Conservation (phyloP, 768 basidiomycete genomes). For the Pulveroboletus sp. region DNA sequence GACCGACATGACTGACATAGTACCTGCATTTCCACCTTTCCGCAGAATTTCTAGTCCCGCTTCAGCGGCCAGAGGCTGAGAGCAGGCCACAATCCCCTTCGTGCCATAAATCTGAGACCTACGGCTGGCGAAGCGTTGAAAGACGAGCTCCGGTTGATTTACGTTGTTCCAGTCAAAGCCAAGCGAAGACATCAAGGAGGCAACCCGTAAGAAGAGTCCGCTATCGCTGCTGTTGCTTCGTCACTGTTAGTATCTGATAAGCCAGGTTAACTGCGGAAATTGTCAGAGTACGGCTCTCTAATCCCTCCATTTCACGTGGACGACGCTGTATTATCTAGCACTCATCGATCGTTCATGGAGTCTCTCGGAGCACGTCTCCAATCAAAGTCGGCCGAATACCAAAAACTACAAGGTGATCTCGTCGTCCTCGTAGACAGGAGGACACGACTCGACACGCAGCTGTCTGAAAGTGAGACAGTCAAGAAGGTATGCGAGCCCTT, state of each 20-base stretch:
- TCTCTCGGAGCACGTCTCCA: constrained; percentile 62
- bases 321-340: constrained; percentile 7
- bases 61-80: constrained; percentile 87
- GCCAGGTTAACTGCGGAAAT: too few species aligned
- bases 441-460: constrained; percentile 85
- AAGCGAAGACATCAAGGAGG: constrained; percentile 23
- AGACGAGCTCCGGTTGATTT: constrained; percentile 57
- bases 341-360: constrained; percentile 32
- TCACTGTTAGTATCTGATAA: too few species aligned
- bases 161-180: constrained; percentile 57
- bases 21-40: constrained; percentile 94
- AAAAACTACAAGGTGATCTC: constrained; percentile 75
- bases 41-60: constrained; percentile 89
- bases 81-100: constrained; percentile 83
- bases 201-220: background rate
- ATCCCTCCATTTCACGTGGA: background rate
- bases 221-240: background rate
- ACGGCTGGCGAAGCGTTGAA: constrained; percentile 75
- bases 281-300: too few species aligned
- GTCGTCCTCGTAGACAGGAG: constrained; percentile 70
- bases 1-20: constrained; percentile 12
- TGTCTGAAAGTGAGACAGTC: constrained; percentile 88
- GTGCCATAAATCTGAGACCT: constrained; percentile 83
- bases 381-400: constrained; percentile 65
- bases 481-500: constrained; percentile 58